Base-by-base conservation (phyloP, 768 basidiomycete species). In the Calvatia gigantea region DNA sequence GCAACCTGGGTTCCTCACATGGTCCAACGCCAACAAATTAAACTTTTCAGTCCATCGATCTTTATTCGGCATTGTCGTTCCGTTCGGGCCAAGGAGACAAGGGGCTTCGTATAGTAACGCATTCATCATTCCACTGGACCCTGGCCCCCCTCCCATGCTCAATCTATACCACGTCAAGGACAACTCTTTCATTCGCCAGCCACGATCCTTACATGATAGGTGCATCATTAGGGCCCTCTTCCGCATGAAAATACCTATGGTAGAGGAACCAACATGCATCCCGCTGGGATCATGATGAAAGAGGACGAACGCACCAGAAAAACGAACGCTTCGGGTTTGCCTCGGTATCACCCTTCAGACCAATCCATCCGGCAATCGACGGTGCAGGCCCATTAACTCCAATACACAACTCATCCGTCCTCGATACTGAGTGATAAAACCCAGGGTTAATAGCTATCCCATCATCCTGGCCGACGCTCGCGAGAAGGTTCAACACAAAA, bases 141-240 rank as follows among this genome's bases (percentile, higher is more conserved):
- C 70, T 4, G 70, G 70, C 4, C 71, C 69, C n/a, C 70, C 72
- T 0, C 72, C 70, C 21, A 70, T 65, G 1, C 68, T 69, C 42
- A 73, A 58, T n/a, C 69, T 71, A 39, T 4, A 28, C 8, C 11
- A 15, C 33, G 19, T 15, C 37, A 28, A 58, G 48, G 14, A 9
- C 44, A 9, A 15, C n/a, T 25, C 27, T 15, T 11, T n/a, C n/a
- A 12, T 11, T 6, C 12, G 21, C 21, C 44, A 4, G 14, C 29
- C 17, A 17, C 6, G 42, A 47, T 1, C 9, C 62, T n/a, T 27
- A 72, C 69, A 73, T 66, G 32, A 70, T 44, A 0, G 69, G 70
- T 1, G 70, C 71, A 28, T 61, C 62, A 14, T 64, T 52, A 4
- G 65, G 50, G 23, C 63, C 51, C 19, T 65, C 45, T 41, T 72